Percentiles rank a stretch among this genome's conserved stretches.
Evolutionary conservation across 2,329 filamentous ascomycete genomes (phyloP).

Genomic region (Neofusicoccum ribis): DNA sequence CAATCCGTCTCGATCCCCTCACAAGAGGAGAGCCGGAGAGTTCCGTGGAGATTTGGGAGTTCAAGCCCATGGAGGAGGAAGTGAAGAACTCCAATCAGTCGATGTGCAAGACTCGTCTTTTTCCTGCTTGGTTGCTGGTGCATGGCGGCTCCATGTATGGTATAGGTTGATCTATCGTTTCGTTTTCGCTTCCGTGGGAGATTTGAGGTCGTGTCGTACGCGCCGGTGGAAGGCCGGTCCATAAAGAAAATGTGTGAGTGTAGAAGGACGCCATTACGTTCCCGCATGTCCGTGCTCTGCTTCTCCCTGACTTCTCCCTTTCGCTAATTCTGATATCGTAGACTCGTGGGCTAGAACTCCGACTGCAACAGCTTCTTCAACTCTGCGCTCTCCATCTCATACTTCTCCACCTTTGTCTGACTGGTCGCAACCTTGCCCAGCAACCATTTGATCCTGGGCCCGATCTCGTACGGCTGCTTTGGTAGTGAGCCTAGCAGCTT

Average conservation of each 20-base stretch:
- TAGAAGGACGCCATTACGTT: not conserved
- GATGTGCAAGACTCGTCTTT: too few relatives aligned
- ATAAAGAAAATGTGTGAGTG: not conserved
- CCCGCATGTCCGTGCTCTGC: not conserved
- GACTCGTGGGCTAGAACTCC: slow-evolving; percentile 44
- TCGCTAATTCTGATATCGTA: not conserved
- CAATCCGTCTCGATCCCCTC: slow-evolving; percentile 13
- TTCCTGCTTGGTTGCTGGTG: too few relatives aligned
- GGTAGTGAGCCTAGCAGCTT: slow-evolving; percentile 69
- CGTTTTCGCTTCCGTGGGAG: too few relatives aligned
- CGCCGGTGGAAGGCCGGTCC: not conserved
- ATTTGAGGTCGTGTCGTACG: not conserved
- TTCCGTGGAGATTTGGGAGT: not conserved
- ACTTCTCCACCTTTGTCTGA: slow-evolving; percentile 71
- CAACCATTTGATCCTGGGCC: slow-evolving; percentile 68
- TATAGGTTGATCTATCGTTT: too few relatives aligned
- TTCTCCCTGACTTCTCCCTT: not conserved
- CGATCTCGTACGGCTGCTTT: slow-evolving; percentile 66
- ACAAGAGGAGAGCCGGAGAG: not conserved
- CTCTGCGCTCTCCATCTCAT: slow-evolving; percentile 69
- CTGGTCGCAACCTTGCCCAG: slow-evolving; percentile 70
- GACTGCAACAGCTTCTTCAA: slow-evolving; percentile 70
- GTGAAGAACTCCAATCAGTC: too few relatives aligned
- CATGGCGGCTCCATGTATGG: too few relatives aligned
- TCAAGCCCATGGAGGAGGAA: too few relatives aligned